Evolutionary conservation across 75 land plant genomes (phyloP).

Genomic region (Pinus albicaulis): DNA sequence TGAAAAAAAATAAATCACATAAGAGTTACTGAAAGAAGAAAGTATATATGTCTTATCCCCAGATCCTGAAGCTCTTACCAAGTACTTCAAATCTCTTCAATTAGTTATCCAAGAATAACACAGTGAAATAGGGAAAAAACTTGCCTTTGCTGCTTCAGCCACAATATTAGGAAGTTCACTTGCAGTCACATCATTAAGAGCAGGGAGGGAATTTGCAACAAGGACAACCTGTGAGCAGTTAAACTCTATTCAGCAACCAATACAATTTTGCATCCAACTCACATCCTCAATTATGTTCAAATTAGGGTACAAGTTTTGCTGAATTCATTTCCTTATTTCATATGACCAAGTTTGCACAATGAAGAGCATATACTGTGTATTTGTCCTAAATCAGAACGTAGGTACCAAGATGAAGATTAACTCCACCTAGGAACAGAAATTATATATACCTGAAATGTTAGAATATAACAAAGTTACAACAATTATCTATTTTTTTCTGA

Average conservation of each 20-base stretch:
- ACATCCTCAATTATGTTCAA: background rate
- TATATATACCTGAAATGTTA: background rate
- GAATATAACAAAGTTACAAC: too few relatives aligned
- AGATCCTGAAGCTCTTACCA: background rate
- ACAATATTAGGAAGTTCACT: slow-evolving; percentile 87
- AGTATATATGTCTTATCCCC: background rate
- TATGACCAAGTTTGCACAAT: too few relatives aligned
- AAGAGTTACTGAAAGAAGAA: background rate
- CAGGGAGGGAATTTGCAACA: slow-evolving; percentile 96
- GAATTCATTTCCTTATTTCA: too few relatives aligned
- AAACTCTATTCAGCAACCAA: background rate
- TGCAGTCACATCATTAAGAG: slow-evolving; percentile 94
- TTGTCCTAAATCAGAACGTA: too few relatives aligned
- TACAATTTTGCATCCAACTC: background rate
- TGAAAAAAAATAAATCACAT: background rate
- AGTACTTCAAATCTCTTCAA: background rate
- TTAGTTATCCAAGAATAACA: background rate
- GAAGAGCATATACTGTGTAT: too few relatives aligned
- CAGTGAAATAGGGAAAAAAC: background rate
- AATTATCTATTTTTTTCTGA: background rate
- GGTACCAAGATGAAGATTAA: background rate
- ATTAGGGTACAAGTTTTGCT: too few relatives aligned
- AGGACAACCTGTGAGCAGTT: slow-evolving; percentile 75
- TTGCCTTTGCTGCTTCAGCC: slow-evolving; percentile 96
- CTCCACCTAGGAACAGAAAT: background rate